Evolutionary conservation across 73 alveolate species (phyloP).

Genomic region (Paramecium biaurelia): DNA sequence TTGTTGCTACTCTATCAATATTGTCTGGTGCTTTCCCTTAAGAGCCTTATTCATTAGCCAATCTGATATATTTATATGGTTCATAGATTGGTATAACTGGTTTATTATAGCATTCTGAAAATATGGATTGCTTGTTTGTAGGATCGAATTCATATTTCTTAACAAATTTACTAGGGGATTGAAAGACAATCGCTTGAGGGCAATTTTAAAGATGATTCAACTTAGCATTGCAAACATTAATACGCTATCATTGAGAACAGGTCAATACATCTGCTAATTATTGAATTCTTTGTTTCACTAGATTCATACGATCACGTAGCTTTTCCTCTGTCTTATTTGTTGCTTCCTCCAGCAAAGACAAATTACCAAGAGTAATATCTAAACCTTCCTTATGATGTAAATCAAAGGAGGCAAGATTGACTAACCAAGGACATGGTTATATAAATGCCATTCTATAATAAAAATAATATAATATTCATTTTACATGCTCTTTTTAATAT

Average conservation of each 20-base stretch:
- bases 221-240: constrained; percentile 31
- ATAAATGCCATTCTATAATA: constrained; percentile 1
- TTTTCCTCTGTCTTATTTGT: constrained; percentile 13
- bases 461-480: background rate
- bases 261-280: background rate
- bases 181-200: background rate
- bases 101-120: constrained; percentile 36
- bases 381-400: constrained; percentile 49
- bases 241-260: background rate
- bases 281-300: background rate
- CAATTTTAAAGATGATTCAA: background rate
- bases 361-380: background rate
- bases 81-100: constrained; percentile 21
- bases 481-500: background rate
- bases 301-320: background rate
- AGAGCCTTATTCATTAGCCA: constrained; percentile 2
- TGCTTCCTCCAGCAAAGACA: background rate
- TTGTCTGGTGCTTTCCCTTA: constrained; percentile 38
- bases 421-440: constrained; percentile 11
- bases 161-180: constrained; percentile 2
- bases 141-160: constrained; percentile 40
- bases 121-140: constrained; percentile 18
- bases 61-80: constrained; percentile 19
- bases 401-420: constrained; percentile 10
- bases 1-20: constrained; percentile 29